phyloP scores from a whole-genome alignment of 495 filamentous ascomycete species.

The Cercophora sp. region DNA sequence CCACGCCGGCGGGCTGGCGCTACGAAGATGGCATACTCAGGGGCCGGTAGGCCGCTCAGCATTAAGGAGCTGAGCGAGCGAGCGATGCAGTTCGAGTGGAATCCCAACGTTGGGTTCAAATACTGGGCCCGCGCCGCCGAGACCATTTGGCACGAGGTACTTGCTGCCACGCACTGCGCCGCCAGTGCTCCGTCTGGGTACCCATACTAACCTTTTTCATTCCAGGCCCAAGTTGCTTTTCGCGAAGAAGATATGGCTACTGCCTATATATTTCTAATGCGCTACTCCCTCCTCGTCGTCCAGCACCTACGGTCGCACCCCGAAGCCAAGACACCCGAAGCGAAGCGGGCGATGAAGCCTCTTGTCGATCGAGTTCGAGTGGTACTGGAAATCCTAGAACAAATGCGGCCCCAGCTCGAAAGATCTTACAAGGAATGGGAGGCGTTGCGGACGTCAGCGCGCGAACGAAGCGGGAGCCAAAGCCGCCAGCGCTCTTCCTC shows the following conservation, averaged over 20 bases:
- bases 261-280: conserved; percentile 79
- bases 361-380: conserved; percentile 24
- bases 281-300: conserved; percentile 70
- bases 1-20: background rate
- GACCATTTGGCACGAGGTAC: conserved; percentile 73
- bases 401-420: conserved; percentile 44
- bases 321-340: conserved; percentile 54
- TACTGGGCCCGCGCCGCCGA: conserved; percentile 81
- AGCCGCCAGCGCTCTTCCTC: conserved; percentile 10
- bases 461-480: conserved; percentile 6
- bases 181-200: background rate
- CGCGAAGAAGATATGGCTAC: conserved; percentile 80
- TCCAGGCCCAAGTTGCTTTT: conserved; percentile 62
- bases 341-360: conserved; percentile 18
- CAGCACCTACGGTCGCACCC: conserved; percentile 60
- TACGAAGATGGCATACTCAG: background rate
- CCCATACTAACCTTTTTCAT: conserved; percentile 1
- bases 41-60: conserved; percentile 57
- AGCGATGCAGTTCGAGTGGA: conserved; percentile 77
- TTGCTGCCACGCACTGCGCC: conserved; percentile 1
- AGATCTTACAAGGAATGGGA: conserved; percentile 33
- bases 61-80: conserved; percentile 66
- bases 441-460: too few relatives aligned
- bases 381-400: conserved; percentile 52
- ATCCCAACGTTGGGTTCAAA: conserved; percentile 63